Evolutionary conservation across 2,329 filamentous ascomycete species (phyloP).

Genomic region (Epichloe scottii): DNA sequence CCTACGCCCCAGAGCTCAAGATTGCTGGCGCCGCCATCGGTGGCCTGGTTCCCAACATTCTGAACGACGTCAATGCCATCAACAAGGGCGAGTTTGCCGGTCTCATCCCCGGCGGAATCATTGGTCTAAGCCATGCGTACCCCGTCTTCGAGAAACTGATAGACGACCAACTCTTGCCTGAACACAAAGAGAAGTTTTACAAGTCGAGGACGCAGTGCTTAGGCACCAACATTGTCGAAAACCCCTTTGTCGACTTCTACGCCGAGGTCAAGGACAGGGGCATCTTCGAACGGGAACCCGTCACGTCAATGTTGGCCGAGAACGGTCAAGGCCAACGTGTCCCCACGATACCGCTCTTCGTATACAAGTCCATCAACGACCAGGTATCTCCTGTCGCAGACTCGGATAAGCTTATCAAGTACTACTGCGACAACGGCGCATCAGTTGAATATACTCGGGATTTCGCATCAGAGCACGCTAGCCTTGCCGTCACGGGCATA

Average conservation of each 20-base stretch:
- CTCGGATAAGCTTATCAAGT: background rate
- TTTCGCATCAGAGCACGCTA: background rate
- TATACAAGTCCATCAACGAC: slow-evolving; percentile 1
- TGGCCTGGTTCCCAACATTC: slow-evolving; percentile 10
- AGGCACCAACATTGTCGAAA: background rate
- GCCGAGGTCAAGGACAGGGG: background rate
- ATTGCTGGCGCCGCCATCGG: slow-evolving; percentile 12
- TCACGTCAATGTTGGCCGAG: background rate
- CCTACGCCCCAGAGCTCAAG: slow-evolving; percentile 13
- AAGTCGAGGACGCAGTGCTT: background rate
- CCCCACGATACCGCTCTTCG: background rate
- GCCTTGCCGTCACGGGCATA: background rate
- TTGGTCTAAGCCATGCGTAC: slow-evolving; percentile 12
- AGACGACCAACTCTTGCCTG: slow-evolving; percentile 8
- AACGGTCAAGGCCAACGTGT: background rate
- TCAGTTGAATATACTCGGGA: slow-evolving; percentile 1
- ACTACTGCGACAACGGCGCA: slow-evolving; percentile 3
- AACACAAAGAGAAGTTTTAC: slow-evolving; percentile 3
- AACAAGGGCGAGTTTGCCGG: slow-evolving; percentile 10
- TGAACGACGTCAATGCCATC: slow-evolving; percentile 5
- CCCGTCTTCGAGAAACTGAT: slow-evolving; percentile 7
- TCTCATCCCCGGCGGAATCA: slow-evolving; percentile 11
- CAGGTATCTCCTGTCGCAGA: background rate
- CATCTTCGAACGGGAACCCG: background rate
- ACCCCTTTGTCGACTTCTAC: background rate